phyloP scores from a whole-genome alignment of 1,284 basidiomycete species.

The Cryptococcus sp. region DNA sequence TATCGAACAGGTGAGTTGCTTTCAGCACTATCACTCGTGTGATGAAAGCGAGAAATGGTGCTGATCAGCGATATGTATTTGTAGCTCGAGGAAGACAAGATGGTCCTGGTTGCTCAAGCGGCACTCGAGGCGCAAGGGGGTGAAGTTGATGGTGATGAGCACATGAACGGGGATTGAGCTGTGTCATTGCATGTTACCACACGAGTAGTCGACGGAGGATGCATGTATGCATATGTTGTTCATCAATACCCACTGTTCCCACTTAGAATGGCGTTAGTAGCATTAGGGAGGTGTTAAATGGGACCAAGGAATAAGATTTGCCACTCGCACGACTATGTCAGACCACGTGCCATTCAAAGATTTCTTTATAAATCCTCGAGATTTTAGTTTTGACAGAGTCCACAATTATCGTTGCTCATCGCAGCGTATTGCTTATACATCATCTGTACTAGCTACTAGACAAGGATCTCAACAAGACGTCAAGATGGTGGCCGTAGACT shows the following conservation, averaged over 20 bases:
- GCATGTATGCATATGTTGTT: no score
- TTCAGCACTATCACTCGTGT: not conserved
- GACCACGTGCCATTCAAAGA: conserved; percentile 1
- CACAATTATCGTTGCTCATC: not conserved
- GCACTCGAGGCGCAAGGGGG: conserved; percentile 48
- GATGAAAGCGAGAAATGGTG: conserved; percentile 2
- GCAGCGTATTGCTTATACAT: not conserved
- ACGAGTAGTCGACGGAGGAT: not conserved
- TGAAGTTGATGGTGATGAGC: conserved; percentile 16
- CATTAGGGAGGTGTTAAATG: not conserved
- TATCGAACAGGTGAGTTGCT: conserved; percentile 56
- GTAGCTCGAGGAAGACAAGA: conserved; percentile 51
- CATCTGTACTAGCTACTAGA: no score
- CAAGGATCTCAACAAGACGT: not conserved
- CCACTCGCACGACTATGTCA: not conserved
- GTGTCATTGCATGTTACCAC: not conserved
- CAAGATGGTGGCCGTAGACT: conserved; percentile 48
- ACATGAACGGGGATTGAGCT: conserved; percentile 11
- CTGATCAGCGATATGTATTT: conserved; percentile 1
- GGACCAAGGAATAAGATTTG: not conserved
- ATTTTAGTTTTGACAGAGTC: not conserved
- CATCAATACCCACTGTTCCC: no score
- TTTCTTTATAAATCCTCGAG: not conserved
- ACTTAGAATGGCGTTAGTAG: no score
- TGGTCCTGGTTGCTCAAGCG: conserved; percentile 48